phyloP scores from a whole-genome alignment of 1,284 basidiomycete genomes.

The Irpex sp. region DNA sequence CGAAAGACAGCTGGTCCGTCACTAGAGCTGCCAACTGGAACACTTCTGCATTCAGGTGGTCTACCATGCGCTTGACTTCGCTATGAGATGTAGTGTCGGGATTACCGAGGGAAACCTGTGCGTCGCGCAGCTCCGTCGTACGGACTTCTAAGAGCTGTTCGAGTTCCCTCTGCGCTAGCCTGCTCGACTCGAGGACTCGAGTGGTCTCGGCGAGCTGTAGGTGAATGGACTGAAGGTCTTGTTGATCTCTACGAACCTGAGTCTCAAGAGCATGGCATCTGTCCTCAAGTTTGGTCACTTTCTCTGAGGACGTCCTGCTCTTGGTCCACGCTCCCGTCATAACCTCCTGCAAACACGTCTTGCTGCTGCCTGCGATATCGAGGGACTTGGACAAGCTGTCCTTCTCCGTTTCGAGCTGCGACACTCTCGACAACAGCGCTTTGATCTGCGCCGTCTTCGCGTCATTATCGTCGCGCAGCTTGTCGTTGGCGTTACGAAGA shows the following conservation, averaged over 20 bases:
- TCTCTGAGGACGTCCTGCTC: neutral
- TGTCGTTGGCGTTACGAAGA: neutral
- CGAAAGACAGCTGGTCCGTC: constrained; percentile 12
- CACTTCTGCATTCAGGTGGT: constrained; percentile 17
- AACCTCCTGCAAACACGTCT: constrained; percentile 45
- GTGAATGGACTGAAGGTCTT: neutral
- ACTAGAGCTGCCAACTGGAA: constrained; percentile 17
- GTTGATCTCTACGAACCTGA: neutral
- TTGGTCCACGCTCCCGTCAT: constrained; percentile 46
- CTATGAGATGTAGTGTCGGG: constrained; percentile 18
- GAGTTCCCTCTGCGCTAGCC: neutral
- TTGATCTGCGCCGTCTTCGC: neutral
- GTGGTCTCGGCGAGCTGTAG: neutral
- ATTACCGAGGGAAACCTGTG: constrained; percentile 17
- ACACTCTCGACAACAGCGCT: neutral
- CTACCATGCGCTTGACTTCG: constrained; percentile 17
- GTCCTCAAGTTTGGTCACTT: neutral
- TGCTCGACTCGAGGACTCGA: neutral
- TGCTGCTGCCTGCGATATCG: constrained; percentile 39
- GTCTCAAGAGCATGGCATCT: neutral
- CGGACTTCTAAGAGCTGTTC: constrained; percentile 13
- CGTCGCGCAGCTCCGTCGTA: constrained; percentile 18
- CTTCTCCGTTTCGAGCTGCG: neutral
- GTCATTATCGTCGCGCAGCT: neutral
- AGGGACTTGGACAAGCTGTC: constrained; percentile 32